phyloP scores from a whole-genome alignment of 345 rosid genomes.

The Nephelium lappaceum region DNA sequence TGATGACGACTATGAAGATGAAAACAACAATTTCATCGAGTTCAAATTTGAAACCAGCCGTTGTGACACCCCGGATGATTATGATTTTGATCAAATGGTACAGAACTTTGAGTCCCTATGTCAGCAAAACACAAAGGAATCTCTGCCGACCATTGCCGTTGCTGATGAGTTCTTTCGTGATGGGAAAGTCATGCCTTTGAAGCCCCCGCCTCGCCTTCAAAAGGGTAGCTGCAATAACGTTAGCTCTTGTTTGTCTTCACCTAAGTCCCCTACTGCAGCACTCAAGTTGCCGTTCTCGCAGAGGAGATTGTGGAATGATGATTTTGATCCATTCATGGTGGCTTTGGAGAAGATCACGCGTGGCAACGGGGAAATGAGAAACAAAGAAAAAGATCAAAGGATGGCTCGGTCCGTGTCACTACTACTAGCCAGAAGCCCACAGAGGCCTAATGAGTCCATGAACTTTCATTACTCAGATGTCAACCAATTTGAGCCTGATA shows the following conservation, averaged over 20 bases:
- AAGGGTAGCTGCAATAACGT: background rate
- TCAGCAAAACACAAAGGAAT: background rate
- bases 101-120: background rate
- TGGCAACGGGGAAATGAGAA: slow-evolving; percentile 20
- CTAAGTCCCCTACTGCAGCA: slow-evolving; percentile 14
- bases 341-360: slow-evolving; percentile 52
- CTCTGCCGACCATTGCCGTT: slow-evolving; percentile 47
- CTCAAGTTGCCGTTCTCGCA: slow-evolving; percentile 30
- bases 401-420: slow-evolving; percentile 44
- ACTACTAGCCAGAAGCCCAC: slow-evolving; percentile 3
- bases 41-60: slow-evolving; percentile 44
- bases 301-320: slow-evolving; percentile 51
- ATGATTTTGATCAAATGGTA: background rate
- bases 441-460: background rate
- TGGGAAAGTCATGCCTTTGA: slow-evolving; percentile 51
- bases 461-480: background rate
- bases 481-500: too few species aligned
- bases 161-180: slow-evolving; percentile 60
- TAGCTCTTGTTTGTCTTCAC: slow-evolving; percentile 19
- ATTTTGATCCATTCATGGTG: slow-evolving; percentile 59
- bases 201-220: slow-evolving; percentile 45
- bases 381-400: slow-evolving; percentile 20
- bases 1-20: slow-evolving; percentile 1
- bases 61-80: slow-evolving; percentile 11
- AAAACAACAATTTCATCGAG: slow-evolving; percentile 25